These are phyloP conservation scores for Conticribra weissflogii DNA, from an alignment of 108 stramenopile species.

Conservation along the genomic window DNA sequence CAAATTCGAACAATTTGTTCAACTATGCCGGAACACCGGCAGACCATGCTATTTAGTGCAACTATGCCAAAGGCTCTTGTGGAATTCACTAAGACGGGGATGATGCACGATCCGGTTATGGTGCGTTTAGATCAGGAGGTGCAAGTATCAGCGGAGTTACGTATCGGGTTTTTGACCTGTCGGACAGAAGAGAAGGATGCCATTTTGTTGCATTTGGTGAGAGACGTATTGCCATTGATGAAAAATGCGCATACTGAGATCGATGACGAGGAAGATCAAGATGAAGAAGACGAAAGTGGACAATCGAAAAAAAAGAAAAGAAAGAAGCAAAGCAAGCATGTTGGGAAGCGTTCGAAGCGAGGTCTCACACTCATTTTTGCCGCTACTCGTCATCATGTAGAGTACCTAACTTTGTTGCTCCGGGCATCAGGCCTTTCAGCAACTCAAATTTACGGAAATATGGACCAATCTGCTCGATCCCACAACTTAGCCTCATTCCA, in stretches of 20 bases:
- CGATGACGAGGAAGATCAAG: constrained; percentile 28
- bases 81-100: constrained; percentile 97
- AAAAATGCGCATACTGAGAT: constrained; percentile 14
- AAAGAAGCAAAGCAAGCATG: constrained; percentile 36
- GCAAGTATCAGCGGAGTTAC: constrained; percentile 90
- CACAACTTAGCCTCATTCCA: constrained; percentile 89
- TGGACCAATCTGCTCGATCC: constrained; percentile 93
- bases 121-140: constrained; percentile 96
- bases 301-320: constrained; percentile 33
- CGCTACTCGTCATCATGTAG: constrained; percentile 97
- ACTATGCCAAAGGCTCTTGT: constrained; percentile 95
- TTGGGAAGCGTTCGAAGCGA: constrained; percentile 49
- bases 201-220: constrained; percentile 89
- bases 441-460: constrained; percentile 94
- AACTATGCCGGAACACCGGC: constrained; percentile 74
- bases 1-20: constrained; percentile 85
- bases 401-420: constrained; percentile 90
- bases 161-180: constrained; percentile 92
- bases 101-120: constrained; percentile 92
- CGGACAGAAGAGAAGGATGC: constrained; percentile 94
- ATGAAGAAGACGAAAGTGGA: constrained; percentile 8
- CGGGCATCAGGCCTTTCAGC: constrained; percentile 61
- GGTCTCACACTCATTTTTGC: constrained; percentile 92
- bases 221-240: constrained; percentile 78
- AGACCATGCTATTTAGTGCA: constrained; percentile 95